Percentiles rank a stretch among this genome's conserved stretches.
Evolutionary conservation across 225 moss, liverwort and hornwort species (phyloP).

Genomic region (Bryum argenteum): DNA sequence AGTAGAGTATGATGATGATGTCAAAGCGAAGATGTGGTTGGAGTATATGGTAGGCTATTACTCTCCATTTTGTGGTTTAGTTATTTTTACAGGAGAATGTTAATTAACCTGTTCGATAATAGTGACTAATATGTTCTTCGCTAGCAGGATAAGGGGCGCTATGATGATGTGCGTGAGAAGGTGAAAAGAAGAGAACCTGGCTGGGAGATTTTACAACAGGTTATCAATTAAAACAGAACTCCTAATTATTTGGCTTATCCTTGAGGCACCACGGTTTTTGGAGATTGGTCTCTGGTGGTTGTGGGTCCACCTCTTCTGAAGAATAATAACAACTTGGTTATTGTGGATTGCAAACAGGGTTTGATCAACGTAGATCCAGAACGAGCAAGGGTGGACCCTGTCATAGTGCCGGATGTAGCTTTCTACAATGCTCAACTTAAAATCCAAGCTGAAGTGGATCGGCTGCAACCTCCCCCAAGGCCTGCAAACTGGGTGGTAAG

Average conservation of each 20-base stretch:
- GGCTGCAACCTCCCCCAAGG: constrained; percentile 75
- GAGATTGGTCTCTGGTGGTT: too few species aligned
- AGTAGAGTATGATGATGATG: constrained; percentile 68
- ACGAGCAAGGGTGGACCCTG: constrained; percentile 74
- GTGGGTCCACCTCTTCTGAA: too few species aligned
- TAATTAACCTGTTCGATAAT: constrained; percentile 6
- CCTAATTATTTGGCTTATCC: background rate
- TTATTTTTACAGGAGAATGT: background rate
- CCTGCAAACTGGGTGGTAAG: constrained; percentile 88
- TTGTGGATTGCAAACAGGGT: constrained; percentile 47
- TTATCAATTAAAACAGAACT: constrained; percentile 25
- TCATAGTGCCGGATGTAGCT: constrained; percentile 68
- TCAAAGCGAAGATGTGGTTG: constrained; percentile 67
- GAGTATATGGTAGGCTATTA: constrained; percentile 55
- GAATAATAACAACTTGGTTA: constrained; percentile 18
- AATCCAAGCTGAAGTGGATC: constrained; percentile 62
- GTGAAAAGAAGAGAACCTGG: constrained; percentile 77
- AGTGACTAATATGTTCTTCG: constrained; percentile 5
- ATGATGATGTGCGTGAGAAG: constrained; percentile 65
- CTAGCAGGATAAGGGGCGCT: constrained; percentile 64
- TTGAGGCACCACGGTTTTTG: background rate
- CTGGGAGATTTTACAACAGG: constrained; percentile 89
- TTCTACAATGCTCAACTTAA: constrained; percentile 67
- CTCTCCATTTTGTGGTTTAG: background rate
- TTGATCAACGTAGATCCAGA: constrained; percentile 65